A percentile compares a stretch with the other conserved stretches of the same genome.
These are phyloP conservation scores for Tagetes patula DNA, from an alignment of 129 eudicot species.

Conservation along the genomic window DNA sequence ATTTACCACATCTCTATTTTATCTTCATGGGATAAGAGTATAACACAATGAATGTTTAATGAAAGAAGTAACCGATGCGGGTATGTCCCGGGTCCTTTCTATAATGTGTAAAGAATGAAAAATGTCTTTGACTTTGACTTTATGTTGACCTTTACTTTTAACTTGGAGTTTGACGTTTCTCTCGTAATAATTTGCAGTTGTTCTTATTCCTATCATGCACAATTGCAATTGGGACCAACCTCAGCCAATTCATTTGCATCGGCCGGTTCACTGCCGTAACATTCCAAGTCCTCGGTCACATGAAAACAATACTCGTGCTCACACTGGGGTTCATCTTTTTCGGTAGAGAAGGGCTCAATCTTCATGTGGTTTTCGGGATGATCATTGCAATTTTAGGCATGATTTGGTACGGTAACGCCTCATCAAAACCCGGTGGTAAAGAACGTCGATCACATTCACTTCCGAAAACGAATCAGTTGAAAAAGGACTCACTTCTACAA, in stretches of 20 bases:
- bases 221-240: slow-evolving; percentile 42
- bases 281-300: slow-evolving; percentile 78
- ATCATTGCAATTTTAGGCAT: slow-evolving; percentile 43
- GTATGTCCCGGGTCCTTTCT: background rate
- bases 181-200: slow-evolving; percentile 27
- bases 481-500: slow-evolving; percentile 38
- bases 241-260: slow-evolving; percentile 42
- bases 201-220: slow-evolving; percentile 43
- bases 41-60: too few species aligned
- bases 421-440: slow-evolving; percentile 54
- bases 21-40: background rate
- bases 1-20: background rate
- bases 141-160: background rate
- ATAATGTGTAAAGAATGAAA: background rate
- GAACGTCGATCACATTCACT: slow-evolving; percentile 41
- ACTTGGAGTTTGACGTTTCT: background rate
- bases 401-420: slow-evolving; percentile 53
- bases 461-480: slow-evolving; percentile 31
- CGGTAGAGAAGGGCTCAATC: slow-evolving; percentile 63
- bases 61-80: background rate
- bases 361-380: slow-evolving; percentile 60
- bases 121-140: slow-evolving; percentile 2
- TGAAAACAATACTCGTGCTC: slow-evolving; percentile 73
- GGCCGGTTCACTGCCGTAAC: slow-evolving; percentile 62
- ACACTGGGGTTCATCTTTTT: slow-evolving; percentile 61